Percentiles rank a stretch among this genome's conserved stretches.
These are phyloP conservation scores for Leccinum glutinopallens DNA, from an alignment of 1,284 basidiomycete species.

Conservation along the genomic window DNA sequence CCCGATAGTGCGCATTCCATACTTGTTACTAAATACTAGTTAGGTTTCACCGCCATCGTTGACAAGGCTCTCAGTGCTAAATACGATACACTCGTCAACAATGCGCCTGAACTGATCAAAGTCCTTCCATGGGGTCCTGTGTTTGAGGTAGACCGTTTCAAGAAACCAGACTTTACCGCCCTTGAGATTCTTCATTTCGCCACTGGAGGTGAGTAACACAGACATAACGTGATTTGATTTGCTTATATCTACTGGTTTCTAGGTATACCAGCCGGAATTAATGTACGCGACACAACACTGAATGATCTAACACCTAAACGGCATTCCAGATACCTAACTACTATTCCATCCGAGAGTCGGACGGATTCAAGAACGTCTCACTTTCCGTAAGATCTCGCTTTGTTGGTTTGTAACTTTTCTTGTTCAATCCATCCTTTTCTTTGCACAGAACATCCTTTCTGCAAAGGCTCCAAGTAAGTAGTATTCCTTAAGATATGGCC, in stretches of 20 bases:
- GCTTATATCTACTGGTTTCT: slow-evolving; percentile 3
- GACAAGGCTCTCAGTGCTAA: slow-evolving; percentile 81
- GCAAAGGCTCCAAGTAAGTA: slow-evolving; percentile 78
- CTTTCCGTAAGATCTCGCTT: slow-evolving; percentile 53
- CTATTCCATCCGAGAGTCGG: slow-evolving; percentile 76
- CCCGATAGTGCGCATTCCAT: background rate
- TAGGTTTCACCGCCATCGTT: slow-evolving; percentile 85
- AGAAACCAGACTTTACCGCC: slow-evolving; percentile 86
- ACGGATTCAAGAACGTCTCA: slow-evolving; percentile 84
- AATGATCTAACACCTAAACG: slow-evolving; percentile 1
- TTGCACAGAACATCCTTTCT: slow-evolving; percentile 68
- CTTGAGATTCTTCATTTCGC: slow-evolving; percentile 80
- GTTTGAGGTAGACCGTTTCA: slow-evolving; percentile 83
- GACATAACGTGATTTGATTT: background rate
- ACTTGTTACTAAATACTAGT: background rate
- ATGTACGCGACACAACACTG: slow-evolving; percentile 46
- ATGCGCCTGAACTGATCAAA: slow-evolving; percentile 77
- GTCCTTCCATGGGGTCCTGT: slow-evolving; percentile 80
- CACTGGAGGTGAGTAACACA: slow-evolving; percentile 59
- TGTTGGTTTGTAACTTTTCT: background rate
- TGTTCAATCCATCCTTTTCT: background rate
- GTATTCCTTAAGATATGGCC: background rate
- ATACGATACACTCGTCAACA: slow-evolving; percentile 74
- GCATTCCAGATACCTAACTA: slow-evolving; percentile 71
- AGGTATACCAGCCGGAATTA: slow-evolving; percentile 85